phyloP scores from a whole-genome alignment of 1,284 basidiomycete genomes.

The Leccinum fuscescens region DNA sequence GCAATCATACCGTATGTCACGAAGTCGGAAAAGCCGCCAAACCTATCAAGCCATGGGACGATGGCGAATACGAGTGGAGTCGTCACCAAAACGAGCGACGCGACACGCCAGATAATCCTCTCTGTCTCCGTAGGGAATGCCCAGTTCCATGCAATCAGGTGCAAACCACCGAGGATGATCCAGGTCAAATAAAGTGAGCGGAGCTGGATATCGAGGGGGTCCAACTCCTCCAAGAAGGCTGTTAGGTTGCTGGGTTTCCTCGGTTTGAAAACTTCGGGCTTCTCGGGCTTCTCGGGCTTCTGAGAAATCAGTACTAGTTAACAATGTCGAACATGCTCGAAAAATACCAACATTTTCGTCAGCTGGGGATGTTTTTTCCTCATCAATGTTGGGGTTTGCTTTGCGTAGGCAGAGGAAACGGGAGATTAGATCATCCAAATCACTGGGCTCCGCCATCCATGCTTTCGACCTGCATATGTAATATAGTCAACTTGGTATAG shows the following conservation, averaged over 20 bases:
- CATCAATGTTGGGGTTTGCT: neutral
- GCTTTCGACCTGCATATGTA: neutral
- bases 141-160: neutral
- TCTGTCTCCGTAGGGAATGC: neutral
- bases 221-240: neutral
- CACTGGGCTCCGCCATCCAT: neutral
- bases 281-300: no score
- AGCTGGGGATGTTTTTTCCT: neutral
- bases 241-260: neutral
- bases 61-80: neutral
- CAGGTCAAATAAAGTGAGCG: neutral
- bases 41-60: neutral
- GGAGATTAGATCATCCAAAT: neutral
- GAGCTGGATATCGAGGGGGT: neutral
- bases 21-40: neutral
- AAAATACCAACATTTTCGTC: neutral
- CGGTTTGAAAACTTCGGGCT: neutral
- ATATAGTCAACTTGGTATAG: neutral
- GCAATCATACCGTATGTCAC: neutral
- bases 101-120: neutral
- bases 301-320: neutral
- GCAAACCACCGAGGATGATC: neutral
- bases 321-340: no score
- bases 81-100: neutral
- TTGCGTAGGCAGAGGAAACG: neutral